Evolutionary conservation across 2,329 filamentous ascomycete species (phyloP).

Genomic region (Talaromyces sp.): DNA sequence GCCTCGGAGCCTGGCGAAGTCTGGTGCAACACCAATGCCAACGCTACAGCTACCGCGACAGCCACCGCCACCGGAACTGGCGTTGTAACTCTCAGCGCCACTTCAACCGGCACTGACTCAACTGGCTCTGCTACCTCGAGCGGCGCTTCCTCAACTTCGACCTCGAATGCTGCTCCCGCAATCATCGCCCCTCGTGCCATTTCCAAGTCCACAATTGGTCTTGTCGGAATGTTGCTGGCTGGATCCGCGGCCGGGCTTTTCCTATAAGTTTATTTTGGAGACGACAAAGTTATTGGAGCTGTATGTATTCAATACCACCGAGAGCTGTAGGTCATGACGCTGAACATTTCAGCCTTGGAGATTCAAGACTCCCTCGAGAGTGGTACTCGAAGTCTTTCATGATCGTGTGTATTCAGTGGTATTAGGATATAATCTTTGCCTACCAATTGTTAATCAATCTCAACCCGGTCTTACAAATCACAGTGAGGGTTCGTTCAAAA

Average conservation of each 20-base stretch:
- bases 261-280: conserved; percentile 5
- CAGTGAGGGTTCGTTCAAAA: neutral
- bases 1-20: conserved; percentile 22
- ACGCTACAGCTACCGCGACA: conserved; percentile 22
- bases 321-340: neutral
- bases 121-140: conserved; percentile 14
- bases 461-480: neutral
- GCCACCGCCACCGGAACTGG: conserved; percentile 22
- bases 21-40: conserved; percentile 28
- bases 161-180: conserved; percentile 14
- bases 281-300: neutral
- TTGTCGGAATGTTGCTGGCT: conserved; percentile 13
- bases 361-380: neutral
- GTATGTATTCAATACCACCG: neutral
- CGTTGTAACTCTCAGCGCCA: conserved; percentile 14
- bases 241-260: conserved; percentile 18
- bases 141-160: conserved; percentile 16
- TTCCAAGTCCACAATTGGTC: conserved; percentile 15
- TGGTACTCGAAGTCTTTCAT: too few relatives aligned
- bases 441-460: neutral
- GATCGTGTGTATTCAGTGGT: too few relatives aligned
- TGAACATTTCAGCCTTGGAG: neutral
- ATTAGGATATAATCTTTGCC: neutral
- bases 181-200: conserved; percentile 1
- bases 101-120: conserved; percentile 2